Base-by-base conservation (phyloP, 2,329 filamentous ascomycete species). In the Colletotrichum tabaci region DNA sequence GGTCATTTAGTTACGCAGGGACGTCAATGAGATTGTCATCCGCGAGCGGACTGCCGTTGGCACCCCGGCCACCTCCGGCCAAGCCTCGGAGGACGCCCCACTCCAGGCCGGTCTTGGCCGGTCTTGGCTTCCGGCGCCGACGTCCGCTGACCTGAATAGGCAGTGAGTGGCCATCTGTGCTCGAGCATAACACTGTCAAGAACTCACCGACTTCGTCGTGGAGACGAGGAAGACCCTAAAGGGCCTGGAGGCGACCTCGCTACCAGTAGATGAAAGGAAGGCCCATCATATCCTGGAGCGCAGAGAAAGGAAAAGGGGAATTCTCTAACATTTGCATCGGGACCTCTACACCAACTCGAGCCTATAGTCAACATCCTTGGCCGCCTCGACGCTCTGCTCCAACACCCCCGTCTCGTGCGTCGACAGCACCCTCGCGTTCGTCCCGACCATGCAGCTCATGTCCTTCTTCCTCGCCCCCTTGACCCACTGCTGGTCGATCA, bases 401-500 rank as follows among this genome's bases (percentile, higher is more conserved):
- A 77, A 49, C 1, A 71, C 26, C 2, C 38, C 21, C 38, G 40
- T 64, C 67, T 74, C 66, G 1, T 60, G 38, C 2, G 60, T 66
- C 5, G 66, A 46, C 30, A 77, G 50, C 23, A 61, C 74, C 1
- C 47, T n/a, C 16, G 21, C 23, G 13, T 67, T 52, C 10, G 38
- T 63, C 6, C 68, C 68, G 15, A 75, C 75, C 83, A 84, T 84
- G 55, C 82, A 84, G 67, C 81, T 83, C 78, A 81, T 80, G 0
- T 78, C 77, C 66, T 79, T 71, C 73, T 79, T 83, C 5, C 61
- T 72, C 1, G 58, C 74, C 0, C 80, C 81, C 70, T 82, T 83
- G 23, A 78, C 64, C 82, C 82, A 84, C 10, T 67, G 76, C 9
- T 78, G 82, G 52, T 84, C 80, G 30, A 81, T 76, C 82, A 85